These are phyloP conservation scores for Harringtonia lauricola DNA, from an alignment of 2,329 filamentous ascomycete genomes.

Conservation along the genomic window DNA sequence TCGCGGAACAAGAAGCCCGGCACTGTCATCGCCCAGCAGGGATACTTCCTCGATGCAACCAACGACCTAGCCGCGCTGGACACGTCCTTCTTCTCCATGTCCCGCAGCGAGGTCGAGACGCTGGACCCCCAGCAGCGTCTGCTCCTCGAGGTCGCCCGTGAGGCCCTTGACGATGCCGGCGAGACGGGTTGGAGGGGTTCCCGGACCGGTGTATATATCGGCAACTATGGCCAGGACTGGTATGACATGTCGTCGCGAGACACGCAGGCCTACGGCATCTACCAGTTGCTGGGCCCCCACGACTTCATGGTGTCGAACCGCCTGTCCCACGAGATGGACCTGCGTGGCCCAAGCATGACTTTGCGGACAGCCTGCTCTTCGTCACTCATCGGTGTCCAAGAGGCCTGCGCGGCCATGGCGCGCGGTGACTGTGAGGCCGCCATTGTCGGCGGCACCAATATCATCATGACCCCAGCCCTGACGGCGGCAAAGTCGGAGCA, in stretches of 20 bases:
- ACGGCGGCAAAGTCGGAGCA: constrained; percentile 21
- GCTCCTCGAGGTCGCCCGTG: constrained; percentile 7
- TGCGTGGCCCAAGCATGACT: constrained; percentile 18
- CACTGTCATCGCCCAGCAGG: constrained; percentile 1
- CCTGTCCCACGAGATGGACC: constrained; percentile 20
- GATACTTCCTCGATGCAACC: constrained; percentile 8
- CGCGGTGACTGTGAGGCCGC: constrained; percentile 18
- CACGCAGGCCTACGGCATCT: constrained; percentile 27
- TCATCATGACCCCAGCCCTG: constrained; percentile 22
- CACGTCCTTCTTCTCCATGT: constrained; percentile 8
- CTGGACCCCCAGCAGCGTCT: constrained; percentile 8
- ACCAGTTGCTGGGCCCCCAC: constrained; percentile 38
- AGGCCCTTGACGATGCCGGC: constrained; percentile 11
- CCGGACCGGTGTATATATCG: constrained; percentile 14
- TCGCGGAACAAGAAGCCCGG: not conserved
- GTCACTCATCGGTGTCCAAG: constrained; percentile 22
- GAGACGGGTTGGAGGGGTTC: constrained; percentile 6
- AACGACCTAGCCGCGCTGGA: constrained; percentile 6
- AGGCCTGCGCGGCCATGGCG: constrained; percentile 19
- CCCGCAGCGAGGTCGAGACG: constrained; percentile 4
- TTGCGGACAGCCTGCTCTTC: constrained; percentile 30
- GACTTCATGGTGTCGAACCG: constrained; percentile 35
- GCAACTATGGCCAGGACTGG: constrained; percentile 12
- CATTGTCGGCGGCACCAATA: constrained; percentile 24
- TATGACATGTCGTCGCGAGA: constrained; percentile 3